phyloP scores from a whole-genome alignment of 2,329 filamentous ascomycete genomes.

The Botrytis squamosa region DNA sequence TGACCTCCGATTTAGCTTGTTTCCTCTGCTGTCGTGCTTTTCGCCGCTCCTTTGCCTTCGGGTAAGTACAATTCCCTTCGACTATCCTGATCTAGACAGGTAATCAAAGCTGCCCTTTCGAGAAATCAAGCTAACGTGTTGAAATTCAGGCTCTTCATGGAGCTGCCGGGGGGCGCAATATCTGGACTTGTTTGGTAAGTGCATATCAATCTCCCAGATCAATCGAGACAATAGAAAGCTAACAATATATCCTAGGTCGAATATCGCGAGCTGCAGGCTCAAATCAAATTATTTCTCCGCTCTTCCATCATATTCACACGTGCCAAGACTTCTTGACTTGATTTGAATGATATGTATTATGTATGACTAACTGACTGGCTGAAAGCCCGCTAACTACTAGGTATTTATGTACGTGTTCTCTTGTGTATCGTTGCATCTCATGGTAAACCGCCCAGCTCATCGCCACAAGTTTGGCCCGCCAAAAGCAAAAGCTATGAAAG shows the following conservation, averaged over 20 bases:
- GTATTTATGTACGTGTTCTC: not conserved
- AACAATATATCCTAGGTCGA: not conserved
- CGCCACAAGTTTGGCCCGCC: not conserved
- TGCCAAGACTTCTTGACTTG: not conserved
- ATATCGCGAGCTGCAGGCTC: not conserved
- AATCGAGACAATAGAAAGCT: not conserved
- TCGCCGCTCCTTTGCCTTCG: not conserved
- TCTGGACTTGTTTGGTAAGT: not conserved
- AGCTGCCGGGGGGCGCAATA: not conserved
- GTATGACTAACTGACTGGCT: not conserved
- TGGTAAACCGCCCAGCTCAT: not conserved
- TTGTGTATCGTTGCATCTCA: not conserved
- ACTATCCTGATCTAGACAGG: not conserved
- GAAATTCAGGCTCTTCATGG: not conserved
- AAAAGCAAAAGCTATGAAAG: constrained; percentile 20
- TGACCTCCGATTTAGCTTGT: not conserved
- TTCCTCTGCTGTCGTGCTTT: too few species aligned
- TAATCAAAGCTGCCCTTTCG: not conserved
- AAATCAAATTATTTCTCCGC: not conserved
- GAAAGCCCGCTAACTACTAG: not conserved
- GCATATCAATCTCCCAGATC: not conserved
- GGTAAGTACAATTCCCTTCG: not conserved
- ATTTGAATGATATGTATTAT: constrained; percentile 2
- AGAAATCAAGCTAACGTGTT: not conserved
- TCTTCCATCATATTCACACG: not conserved